Base-by-base conservation (phyloP, 2,329 filamentous ascomycete genomes). In the Ceratocystis cubensis region DNA sequence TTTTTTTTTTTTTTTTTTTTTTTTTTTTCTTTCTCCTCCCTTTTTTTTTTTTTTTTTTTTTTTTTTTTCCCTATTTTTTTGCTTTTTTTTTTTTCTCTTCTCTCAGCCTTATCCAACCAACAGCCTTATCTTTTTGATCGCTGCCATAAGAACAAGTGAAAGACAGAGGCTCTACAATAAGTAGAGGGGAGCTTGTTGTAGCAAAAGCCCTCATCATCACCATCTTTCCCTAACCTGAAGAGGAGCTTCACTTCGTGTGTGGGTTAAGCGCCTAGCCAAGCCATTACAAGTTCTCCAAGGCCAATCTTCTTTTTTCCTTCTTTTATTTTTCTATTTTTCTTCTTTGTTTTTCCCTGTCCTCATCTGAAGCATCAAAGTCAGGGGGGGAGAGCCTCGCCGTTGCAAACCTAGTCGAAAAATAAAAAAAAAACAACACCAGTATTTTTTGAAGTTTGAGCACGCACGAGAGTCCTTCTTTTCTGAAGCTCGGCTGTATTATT, bases 251-350 rank as follows among this genome's bases (percentile, higher is more conserved):
- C 30, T 37, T 28, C 63, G 56, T 50, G 53, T 44, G 15, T 61
- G 13, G 46, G 5, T 62, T 66, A 63, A 66, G 57, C 57, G 57
- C 56, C 53, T 37, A 62, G 64, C 64, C 64, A 66, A 66, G 64
- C 64, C 64, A 50, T 62, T 33, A 17, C 41, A 17, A n/a, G 37
- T 13, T 20, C 45, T 62, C 22, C n/a, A 53, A n/a, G 41, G 28
- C 15, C 22, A 44, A 63, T 5, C 10, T 25, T 63, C 22, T 44
- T 57, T 65, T 59, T 33, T 10, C 41, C 62, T 30, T 53, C 44
- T 22, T 37, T 65, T 59, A 41, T 61, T 44, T 20, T 65, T 41
- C 25, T 63, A 50, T 20, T 45, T 41, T 65, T 15, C 37, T 41
- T 41, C 37, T 41, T 41, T 41, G 10, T 22, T 48, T 66, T 20